Evolutionary conservation across 192 early-diverging fungal species (phyloP).

Genomic region (Coemansia sp.): DNA sequence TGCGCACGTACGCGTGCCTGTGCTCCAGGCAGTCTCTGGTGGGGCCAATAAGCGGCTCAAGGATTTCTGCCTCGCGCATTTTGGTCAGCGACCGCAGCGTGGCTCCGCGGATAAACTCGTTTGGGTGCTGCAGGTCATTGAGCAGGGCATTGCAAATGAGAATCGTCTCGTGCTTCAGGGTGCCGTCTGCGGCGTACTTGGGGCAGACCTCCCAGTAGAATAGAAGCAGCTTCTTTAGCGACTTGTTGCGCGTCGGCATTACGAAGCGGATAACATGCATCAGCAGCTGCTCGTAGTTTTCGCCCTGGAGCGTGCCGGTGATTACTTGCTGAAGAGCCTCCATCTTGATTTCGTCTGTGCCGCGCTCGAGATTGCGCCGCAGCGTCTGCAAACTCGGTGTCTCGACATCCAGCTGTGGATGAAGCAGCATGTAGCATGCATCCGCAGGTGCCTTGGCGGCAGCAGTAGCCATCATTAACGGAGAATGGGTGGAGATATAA

Average conservation of each 20-base stretch:
- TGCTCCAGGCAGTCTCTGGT: constrained; percentile 89
- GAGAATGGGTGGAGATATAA: not conserved
- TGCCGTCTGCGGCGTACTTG: constrained; percentile 85
- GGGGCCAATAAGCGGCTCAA: constrained; percentile 91
- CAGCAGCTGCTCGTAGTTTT: constrained; percentile 80
- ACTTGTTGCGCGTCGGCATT: constrained; percentile 93
- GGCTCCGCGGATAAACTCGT: constrained; percentile 94
- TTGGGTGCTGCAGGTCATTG: constrained; percentile 97
- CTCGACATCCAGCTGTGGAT: constrained; percentile 37
- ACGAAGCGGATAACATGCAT: constrained; percentile 99
- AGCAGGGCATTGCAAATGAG: constrained; percentile 93
- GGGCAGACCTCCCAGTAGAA: constrained; percentile 98
- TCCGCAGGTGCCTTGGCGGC: constrained; percentile 26
- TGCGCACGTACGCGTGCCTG: constrained; percentile 95
- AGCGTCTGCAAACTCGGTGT: constrained; percentile 44
- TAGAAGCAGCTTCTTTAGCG: constrained; percentile 93
- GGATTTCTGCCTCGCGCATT: constrained; percentile 87
- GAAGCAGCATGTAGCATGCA: constrained; percentile 52
- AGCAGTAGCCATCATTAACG: constrained; percentile 42
- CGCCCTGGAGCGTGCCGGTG: constrained; percentile 87
- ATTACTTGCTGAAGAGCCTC: constrained; percentile 95
- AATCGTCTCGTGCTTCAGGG: constrained; percentile 93
- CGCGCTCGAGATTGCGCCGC: constrained; percentile 72
- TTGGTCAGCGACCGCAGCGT: constrained; percentile 95
- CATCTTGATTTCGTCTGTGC: constrained; percentile 87